phyloP scores from a whole-genome alignment of 495 filamentous ascomycete species.

The Hypomontagnella monticulosa region DNA sequence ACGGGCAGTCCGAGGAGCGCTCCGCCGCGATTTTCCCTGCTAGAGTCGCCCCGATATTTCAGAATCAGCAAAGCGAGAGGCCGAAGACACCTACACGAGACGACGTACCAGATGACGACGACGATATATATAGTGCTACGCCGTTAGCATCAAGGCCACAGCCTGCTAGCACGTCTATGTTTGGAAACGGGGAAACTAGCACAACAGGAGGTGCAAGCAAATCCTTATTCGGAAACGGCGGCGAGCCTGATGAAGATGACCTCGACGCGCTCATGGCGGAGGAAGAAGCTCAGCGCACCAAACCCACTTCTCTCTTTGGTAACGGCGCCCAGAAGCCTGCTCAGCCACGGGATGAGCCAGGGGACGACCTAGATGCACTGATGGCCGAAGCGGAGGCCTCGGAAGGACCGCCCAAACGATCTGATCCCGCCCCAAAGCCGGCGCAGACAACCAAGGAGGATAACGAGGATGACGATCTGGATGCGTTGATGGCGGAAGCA shows the following conservation, averaged over 20 bases:
- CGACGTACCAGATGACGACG: slow-evolving; percentile 49
- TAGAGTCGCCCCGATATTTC: slow-evolving; percentile 60
- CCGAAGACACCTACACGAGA: slow-evolving; percentile 46
- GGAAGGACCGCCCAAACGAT: slow-evolving; percentile 9
- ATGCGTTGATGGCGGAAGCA: slow-evolving; percentile 59
- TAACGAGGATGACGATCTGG: slow-evolving; percentile 55
- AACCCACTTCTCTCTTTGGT: slow-evolving; percentile 49
- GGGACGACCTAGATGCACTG: slow-evolving; percentile 63
- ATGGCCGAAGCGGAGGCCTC: slow-evolving; percentile 59
- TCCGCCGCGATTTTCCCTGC: slow-evolving; percentile 47
- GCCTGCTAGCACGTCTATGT: slow-evolving; percentile 21
- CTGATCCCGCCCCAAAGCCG: slow-evolving; percentile 17
- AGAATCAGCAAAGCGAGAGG: slow-evolving; percentile 39
- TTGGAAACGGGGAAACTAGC: slow-evolving; percentile 17
- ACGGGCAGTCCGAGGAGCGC: slow-evolving; percentile 44
- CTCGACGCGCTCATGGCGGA: slow-evolving; percentile 63
- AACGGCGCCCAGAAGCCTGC: slow-evolving; percentile 4
- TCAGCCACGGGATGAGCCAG: slow-evolving; percentile 39
- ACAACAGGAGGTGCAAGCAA: not conserved
- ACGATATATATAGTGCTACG: slow-evolving; percentile 57
- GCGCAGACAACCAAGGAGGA: slow-evolving; percentile 20
- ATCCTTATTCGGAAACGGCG: slow-evolving; percentile 43
- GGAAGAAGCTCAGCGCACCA: slow-evolving; percentile 47
- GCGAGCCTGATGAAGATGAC: slow-evolving; percentile 58
- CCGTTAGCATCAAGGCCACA: slow-evolving; percentile 36